Evolutionary conservation across 257 asterid genomes (phyloP), one percentile per base, ranked within the genome.

Genomic region (Orobanche coerulescens): DNA sequence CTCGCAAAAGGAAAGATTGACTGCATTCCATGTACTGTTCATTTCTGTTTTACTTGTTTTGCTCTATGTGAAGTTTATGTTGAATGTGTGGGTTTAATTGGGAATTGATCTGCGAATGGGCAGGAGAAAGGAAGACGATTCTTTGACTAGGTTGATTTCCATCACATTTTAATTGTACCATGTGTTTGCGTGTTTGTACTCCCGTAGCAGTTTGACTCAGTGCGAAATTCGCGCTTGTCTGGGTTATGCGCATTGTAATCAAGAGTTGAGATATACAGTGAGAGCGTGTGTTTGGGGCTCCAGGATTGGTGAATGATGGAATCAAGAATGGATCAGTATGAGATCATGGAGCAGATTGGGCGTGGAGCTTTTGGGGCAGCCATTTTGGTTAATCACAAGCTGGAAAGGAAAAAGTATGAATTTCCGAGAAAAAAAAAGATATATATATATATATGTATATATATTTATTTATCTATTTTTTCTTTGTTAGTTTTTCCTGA

Each of bases 321-420:
- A 67, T 93, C 99, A 24, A 86, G 75, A 79, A 87, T 89, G 97
- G 99, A 89, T 60, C 97, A 89, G 75, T 89, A 93, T 64, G 97
- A 93, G 92, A 83, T 89, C 83, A 93, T 93, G 97, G 99, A 93
- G 89, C 97, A 89, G 82, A 89, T 93, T 73, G 96, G 96, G 2
- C 93, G 97, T 69, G 99, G 99, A 25, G 97, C 99, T 73, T 93
- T 93, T 77, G 99, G 97, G 36, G 99, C 97, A 12, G 97, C 97
- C 67, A 93, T 93, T 79, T 70, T 93, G 75, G 99, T 87, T 76
- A 82, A 86, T 82, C 97, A 93, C 76, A 89, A 84, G 74, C 49
- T 74, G 74, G 97, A 86, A 69, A 84, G 78, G 71, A 88, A 86
- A 71, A 92, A 82, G 98, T 92, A 75, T 20, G 78, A 47, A 57